These are phyloP conservation scores for Cladophialophora bantiana DNA, from an alignment of 2,329 filamentous ascomycete genomes.

Conservation along the genomic window DNA sequence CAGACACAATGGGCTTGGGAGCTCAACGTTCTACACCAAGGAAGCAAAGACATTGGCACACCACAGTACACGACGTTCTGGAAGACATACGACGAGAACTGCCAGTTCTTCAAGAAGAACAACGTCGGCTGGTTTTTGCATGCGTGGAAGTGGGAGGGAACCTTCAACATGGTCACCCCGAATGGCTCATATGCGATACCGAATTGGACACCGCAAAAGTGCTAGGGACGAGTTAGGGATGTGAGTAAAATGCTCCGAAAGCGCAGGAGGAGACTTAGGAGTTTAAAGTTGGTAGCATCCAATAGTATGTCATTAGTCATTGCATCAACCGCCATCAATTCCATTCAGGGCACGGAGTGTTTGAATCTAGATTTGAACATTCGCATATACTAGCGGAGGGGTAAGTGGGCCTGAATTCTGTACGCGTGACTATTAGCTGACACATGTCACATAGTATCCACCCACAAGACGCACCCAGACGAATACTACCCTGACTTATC, in stretches of 20 bases:
- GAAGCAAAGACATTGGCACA: constrained; percentile 22
- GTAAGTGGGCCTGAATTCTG: not conserved
- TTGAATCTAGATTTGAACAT: not conserved
- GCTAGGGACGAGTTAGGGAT: not conserved
- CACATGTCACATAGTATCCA: not conserved
- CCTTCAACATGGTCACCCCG: constrained; percentile 22
- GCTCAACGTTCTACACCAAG: constrained; percentile 23
- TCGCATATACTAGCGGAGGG: not conserved
- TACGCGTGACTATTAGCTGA: not conserved
- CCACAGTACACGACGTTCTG: constrained; percentile 22
- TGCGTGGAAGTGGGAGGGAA: constrained; percentile 25
- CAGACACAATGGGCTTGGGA: constrained; percentile 28
- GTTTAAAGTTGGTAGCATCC: not conserved
- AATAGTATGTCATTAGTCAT: not conserved
- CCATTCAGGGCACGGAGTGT: not conserved
- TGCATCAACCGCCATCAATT: not conserved
- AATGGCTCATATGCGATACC: constrained; percentile 25
- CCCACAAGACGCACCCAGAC: not conserved
- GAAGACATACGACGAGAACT: constrained; percentile 17
- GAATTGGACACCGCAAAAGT: constrained; percentile 22
- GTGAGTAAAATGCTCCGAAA: not conserved
- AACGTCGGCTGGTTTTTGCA: constrained; percentile 25
- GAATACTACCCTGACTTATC: constrained; percentile 13
- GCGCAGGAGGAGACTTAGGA: not conserved
- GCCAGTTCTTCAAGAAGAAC: constrained; percentile 27